Evolutionary conservation across 108 stramenopile species (phyloP).

Genomic region (Asterionellopsis glacialis): DNA sequence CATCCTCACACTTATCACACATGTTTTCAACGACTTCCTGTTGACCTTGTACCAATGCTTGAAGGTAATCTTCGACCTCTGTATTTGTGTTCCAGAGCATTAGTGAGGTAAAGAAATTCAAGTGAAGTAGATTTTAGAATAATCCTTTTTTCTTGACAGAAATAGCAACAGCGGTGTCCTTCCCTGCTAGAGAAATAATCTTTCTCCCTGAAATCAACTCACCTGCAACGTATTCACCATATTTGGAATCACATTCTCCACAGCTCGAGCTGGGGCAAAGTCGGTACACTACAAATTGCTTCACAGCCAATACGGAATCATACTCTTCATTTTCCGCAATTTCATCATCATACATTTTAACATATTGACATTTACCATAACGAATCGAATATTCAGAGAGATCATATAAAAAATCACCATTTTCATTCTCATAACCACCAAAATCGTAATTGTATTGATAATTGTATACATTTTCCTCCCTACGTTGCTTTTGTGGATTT

Average conservation of each 20-base stretch:
- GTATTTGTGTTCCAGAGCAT: too few relatives aligned
- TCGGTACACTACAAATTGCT: conserved; percentile 70
- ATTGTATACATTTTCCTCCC: background rate
- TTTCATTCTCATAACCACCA: background rate
- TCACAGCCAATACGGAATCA: conserved; percentile 40
- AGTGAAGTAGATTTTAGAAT: too few relatives aligned
- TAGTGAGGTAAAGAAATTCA: too few relatives aligned
- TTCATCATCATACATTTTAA: conserved; percentile 56
- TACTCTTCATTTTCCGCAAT: conserved; percentile 35
- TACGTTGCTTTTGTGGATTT: background rate
- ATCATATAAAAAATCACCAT: conserved; percentile 23
- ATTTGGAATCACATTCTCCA: conserved; percentile 22
- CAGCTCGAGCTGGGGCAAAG: conserved; percentile 58
- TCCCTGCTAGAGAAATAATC: too few relatives aligned
- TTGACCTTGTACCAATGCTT: conserved; percentile 42
- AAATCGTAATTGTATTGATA: conserved; percentile 1
- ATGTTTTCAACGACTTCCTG: conserved; percentile 47
- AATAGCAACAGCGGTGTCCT: too few relatives aligned
- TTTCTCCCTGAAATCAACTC: too few relatives aligned
- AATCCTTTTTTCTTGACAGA: too few relatives aligned
- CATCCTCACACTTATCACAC: conserved; percentile 65
- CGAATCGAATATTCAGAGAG: conserved; percentile 58
- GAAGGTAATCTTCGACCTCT: conserved; percentile 31
- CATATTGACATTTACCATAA: conserved; percentile 78
- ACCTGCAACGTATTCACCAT: conserved; percentile 68